phyloP scores from a whole-genome alignment of 345 rosid genomes.

The Erucastrum elatum region DNA sequence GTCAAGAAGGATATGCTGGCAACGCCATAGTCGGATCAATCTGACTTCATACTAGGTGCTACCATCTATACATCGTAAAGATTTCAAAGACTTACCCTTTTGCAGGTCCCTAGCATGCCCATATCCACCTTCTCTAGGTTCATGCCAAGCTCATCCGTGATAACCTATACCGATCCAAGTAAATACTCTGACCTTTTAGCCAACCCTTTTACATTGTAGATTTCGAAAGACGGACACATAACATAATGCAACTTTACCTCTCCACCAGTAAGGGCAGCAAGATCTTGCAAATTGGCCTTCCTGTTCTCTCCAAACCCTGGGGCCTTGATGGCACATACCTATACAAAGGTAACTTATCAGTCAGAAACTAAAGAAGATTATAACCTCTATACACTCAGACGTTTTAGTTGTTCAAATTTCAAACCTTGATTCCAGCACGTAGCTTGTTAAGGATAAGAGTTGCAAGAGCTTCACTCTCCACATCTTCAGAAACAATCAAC shows the following conservation, averaged over 20 bases:
- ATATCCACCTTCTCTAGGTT: conserved; percentile 84
- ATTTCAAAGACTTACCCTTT: conserved; percentile 43
- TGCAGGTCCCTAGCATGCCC: conserved; percentile 86
- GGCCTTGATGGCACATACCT: conserved; percentile 97
- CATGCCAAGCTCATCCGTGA: conserved; percentile 89
- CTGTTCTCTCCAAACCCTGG: conserved; percentile 99
- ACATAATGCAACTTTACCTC: conserved; percentile 39
- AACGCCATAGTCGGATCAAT: not conserved
- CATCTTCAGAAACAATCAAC: conserved; percentile 83
- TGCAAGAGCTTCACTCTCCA: conserved; percentile 94
- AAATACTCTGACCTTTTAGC: not conserved
- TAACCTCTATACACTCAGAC: not conserved
- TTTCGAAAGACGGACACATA: not conserved
- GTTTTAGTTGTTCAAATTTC: not conserved
- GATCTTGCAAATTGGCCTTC: conserved; percentile 81
- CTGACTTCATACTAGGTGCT: not conserved
- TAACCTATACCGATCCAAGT: conserved; percentile 47
- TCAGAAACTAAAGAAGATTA: not conserved
- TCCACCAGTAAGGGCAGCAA: conserved; percentile 85
- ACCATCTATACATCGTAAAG: not conserved
- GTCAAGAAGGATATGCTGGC: not conserved
- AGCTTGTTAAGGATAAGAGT: conserved; percentile 89
- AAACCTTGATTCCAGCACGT: conserved; percentile 98
- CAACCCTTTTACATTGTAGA: not conserved
- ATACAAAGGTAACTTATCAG: not conserved